Evolutionary conservation across 1,139 yeast species (phyloP), one percentile per base, ranked within the genome.

Genomic region (Lodderomyces oxycetoniae): DNA sequence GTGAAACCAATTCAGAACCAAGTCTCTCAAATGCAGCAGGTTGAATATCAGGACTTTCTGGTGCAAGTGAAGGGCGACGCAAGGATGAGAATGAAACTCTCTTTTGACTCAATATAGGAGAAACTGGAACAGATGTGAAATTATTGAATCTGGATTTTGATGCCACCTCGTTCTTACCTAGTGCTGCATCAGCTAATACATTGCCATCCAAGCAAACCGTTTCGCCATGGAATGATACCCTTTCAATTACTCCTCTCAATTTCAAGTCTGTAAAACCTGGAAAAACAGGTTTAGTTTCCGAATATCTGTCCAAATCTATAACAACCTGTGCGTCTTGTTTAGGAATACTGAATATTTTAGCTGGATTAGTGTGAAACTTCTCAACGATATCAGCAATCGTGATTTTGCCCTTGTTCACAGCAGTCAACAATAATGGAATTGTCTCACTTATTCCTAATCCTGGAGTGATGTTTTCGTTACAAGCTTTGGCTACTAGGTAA

Each of bases 191-290:
- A 34, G 72, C 69, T 43, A 83, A 67, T 33, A 86, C 62, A 39
- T 74, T 74, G 46, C 95, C 96, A 55, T 89, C 96, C 47, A 88
- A 72, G 45, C 87, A 82, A 40, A 82, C 86, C 38, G 95, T 84
- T 55, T 80, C 80, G 43, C 78, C 81, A 46, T 79, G 77, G 57
- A 85, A 69, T 44, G 80, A 73, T 35, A 91, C 97, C 57, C 97
- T 78, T 61, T 87, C 95, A 50, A 91, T 81, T 47, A 86, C 79
- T 43, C 96, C 97, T 43, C 65, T 70, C 52, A 84, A 67, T 35
- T 68, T 63, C 46, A 67, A 63, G 50, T 65, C 61, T 36, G 60
- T 55, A 49, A 74, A 68, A 41, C 82, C 80, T 36, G 80, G 65
- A 74, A 78, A 76, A 38, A 68, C 61, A 49, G 28, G 64, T 46